Evolutionary conservation across 2,329 filamentous ascomycete species (phyloP).

Genomic region (Trichothecium roseum): DNA sequence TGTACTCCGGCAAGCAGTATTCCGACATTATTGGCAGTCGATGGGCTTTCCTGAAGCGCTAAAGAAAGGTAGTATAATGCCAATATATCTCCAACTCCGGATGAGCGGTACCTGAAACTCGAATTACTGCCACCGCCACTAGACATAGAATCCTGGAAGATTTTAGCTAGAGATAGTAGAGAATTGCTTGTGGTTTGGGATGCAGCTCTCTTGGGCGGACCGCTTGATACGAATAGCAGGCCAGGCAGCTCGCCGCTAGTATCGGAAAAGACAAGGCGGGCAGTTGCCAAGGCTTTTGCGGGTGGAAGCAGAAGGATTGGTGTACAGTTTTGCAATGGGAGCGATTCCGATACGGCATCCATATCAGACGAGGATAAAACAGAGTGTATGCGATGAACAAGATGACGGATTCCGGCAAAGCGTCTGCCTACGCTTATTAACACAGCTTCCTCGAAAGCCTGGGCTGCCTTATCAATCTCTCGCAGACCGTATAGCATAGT

Average conservation of each 20-base stretch:
- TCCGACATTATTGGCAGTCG: conserved; percentile 95
- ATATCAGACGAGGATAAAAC: conserved; percentile 42
- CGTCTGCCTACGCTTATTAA: conserved; percentile 71
- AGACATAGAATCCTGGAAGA: conserved; percentile 93
- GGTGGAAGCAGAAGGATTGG: conserved; percentile 69
- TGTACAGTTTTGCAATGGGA: conserved; percentile 6
- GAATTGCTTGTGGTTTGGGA: conserved; percentile 94
- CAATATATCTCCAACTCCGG: conserved; percentile 82
- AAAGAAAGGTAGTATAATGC: conserved; percentile 92
- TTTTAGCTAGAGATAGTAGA: conserved; percentile 87
- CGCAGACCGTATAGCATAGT: conserved; percentile 93
- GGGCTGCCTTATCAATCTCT: conserved; percentile 68
- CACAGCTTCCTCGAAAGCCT: conserved; percentile 90
- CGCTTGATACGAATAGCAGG: conserved; percentile 59
- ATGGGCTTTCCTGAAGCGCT: conserved; percentile 89
- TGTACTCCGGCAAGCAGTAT: conserved; percentile 94
- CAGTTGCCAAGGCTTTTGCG: conserved; percentile 72
- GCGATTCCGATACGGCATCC: not conserved
- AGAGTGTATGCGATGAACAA: conserved; percentile 68
- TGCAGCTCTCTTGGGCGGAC: conserved; percentile 64
- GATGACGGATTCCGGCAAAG: conserved; percentile 59
- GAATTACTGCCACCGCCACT: conserved; percentile 44
- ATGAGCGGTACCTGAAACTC: conserved; percentile 47
- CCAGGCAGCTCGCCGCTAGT: conserved; percentile 66
- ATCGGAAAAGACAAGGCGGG: conserved; percentile 69